Base-by-base conservation (phyloP, 352 stramenopile genomes). In the Globisporangium orthogonon region DNA sequence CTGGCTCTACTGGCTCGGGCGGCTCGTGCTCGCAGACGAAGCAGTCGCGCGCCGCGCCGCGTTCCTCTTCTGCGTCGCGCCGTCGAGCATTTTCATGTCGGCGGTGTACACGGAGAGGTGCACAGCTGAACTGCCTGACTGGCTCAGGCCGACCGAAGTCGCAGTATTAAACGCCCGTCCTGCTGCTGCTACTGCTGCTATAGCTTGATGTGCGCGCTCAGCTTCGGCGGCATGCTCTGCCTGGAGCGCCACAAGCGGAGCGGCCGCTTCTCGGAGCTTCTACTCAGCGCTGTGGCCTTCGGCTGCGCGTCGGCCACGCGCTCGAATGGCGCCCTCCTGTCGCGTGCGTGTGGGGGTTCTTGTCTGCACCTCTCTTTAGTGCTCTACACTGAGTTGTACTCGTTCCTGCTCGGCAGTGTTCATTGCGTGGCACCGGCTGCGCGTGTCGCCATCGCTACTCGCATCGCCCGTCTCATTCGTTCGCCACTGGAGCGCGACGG, bases 81-180 rank as follows among this genome's bases (percentile, higher is more conserved):
- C 84, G 0, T 91, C 84, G 18, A 83, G 76, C 54, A 85, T 92
- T 65, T 94, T 94, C 61, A 90, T 94, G 78, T 79, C 78, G 2
- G 74, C 82, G 0, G 17, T 88, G 30, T 94, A 94, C 69, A 87
- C 76, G 10, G 84, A 94, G 66, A 94, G 76, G 76, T 87, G 28
- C 23, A 55, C 23, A 23, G 23, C 23, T 23, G 23, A 23, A 23
- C 23, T 23, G 23, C 23, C 23, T 23, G 23, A 23, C 23, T 23
- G 23, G 23, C 23, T 23, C 23, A 56, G 15, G 7, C 11, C 50
- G 14, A 40, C 10, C 23, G 23, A 23, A 23, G 23, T 23, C 23
- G 23, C 23, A 23, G 23, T 23, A 23, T 23, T 23, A 23, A 23
- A 23, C 23, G 23, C 23, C 23, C 23, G 23, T 33, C 43, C 13